These are phyloP conservation scores for Aspergillus ibericus DNA, from an alignment of 2,329 filamentous ascomycete genomes.

Conservation along the genomic window DNA sequence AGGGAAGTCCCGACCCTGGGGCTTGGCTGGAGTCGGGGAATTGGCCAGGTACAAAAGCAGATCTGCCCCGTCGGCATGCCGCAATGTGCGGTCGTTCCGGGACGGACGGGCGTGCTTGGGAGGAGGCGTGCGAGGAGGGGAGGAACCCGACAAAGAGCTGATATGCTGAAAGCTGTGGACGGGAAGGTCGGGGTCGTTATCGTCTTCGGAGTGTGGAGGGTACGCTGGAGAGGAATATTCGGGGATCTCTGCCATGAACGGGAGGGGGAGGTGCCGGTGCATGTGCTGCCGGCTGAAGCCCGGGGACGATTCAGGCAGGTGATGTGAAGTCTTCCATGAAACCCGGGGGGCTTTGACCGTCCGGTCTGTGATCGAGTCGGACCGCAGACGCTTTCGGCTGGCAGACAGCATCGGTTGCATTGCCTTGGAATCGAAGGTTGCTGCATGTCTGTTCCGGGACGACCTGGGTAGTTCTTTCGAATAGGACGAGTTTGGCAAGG, in stretches of 20 bases:
- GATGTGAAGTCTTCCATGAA: constrained; percentile 75
- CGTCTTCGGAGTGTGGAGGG: constrained; percentile 58
- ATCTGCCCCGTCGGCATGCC: constrained; percentile 78
- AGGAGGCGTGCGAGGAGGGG: constrained; percentile 80
- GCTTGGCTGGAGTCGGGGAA: constrained; percentile 78
- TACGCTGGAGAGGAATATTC: constrained; percentile 57
- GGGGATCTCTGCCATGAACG: constrained; percentile 74
- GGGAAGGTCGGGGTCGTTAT: constrained; percentile 80
- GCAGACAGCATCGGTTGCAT: constrained; percentile 50
- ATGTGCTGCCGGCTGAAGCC: constrained; percentile 73
- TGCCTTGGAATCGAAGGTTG: constrained; percentile 44
- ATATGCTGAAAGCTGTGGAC: constrained; percentile 44
- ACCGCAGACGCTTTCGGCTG: constrained; percentile 68
- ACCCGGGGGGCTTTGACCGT: constrained; percentile 60
- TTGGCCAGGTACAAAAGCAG: constrained; percentile 81
- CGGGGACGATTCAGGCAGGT: constrained; percentile 82
- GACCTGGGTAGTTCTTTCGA: constrained; percentile 74
- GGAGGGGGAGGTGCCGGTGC: constrained; percentile 73
- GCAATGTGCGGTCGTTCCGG: constrained; percentile 52
- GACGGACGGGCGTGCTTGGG: constrained; percentile 56
- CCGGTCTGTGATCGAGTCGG: constrained; percentile 57
- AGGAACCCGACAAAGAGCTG: constrained; percentile 65
- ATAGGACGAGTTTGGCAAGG: constrained; percentile 78
- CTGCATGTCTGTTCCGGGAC: constrained; percentile 44
- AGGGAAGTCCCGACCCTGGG: constrained; percentile 53